Percentiles rank a stretch among this genome's conserved stretches.
Evolutionary conservation across 768 basidiomycete species (phyloP).

Genomic region (Leccinum truebloodii): DNA sequence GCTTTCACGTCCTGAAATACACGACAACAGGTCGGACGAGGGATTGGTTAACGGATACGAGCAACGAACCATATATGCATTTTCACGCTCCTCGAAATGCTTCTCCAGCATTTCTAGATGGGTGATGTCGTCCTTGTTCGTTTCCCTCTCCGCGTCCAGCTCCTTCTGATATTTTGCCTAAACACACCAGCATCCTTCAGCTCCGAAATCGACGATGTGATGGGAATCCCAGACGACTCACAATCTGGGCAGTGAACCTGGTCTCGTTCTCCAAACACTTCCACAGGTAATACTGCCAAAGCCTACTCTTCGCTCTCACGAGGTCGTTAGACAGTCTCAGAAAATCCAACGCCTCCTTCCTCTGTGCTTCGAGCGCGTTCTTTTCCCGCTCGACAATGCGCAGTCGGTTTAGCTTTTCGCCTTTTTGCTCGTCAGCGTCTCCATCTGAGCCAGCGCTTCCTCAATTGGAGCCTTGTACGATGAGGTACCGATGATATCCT

Average conservation of each 20-base stretch:
- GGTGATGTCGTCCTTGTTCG: slow-evolving; percentile 77
- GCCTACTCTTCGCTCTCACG: slow-evolving; percentile 65
- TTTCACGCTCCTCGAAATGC: slow-evolving; percentile 69
- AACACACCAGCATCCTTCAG: slow-evolving; percentile 2
- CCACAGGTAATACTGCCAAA: slow-evolving; percentile 86
- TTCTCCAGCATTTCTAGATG: slow-evolving; percentile 68
- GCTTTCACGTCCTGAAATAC: no score
- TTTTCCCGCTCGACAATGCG: slow-evolving; percentile 93
- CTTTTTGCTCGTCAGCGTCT: slow-evolving; percentile 81
- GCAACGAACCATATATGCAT: slow-evolving; percentile 62
- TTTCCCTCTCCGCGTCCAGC: slow-evolving; percentile 67
- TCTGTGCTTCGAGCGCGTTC: slow-evolving; percentile 79
- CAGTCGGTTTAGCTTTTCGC: slow-evolving; percentile 82
- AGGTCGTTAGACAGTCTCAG: slow-evolving; percentile 81
- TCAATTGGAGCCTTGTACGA: slow-evolving; percentile 90
- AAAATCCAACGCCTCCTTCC: slow-evolving; percentile 88
- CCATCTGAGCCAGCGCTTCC: slow-evolving; percentile 75
- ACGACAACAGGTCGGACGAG: not conserved
- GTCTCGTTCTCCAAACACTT: slow-evolving; percentile 63
- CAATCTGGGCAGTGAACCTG: slow-evolving; percentile 57
- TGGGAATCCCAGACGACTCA: slow-evolving; percentile 37
- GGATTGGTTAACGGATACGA: not conserved
- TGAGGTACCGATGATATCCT: slow-evolving; percentile 97
- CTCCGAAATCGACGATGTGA: not conserved
- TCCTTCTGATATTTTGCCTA: slow-evolving; percentile 60